Conservation (phyloP, 2,329 filamentous ascomycete species). For the Nothophaeocryptopus gaeumannii region DNA sequence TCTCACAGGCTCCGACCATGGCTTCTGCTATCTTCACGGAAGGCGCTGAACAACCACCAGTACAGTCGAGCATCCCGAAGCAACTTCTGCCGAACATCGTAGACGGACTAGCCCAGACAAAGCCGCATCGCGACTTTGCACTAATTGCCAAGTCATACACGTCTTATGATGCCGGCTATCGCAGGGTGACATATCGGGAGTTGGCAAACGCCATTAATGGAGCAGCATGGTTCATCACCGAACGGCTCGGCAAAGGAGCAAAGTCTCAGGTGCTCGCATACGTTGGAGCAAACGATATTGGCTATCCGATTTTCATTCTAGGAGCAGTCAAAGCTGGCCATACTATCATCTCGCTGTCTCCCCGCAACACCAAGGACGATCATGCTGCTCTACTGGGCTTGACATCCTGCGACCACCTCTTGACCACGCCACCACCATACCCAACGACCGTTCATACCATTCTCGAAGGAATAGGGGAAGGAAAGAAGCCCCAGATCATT, state of each 20-base stretch:
- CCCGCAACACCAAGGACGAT: slow-evolving; percentile 1
- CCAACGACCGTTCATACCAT: neutral
- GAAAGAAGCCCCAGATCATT: neutral
- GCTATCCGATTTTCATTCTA: slow-evolving; percentile 6
- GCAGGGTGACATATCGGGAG: slow-evolving; percentile 5
- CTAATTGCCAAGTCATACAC: neutral
- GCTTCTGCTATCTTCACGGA: too few species aligned
- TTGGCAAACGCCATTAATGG: slow-evolving; percentile 13
- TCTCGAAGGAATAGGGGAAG: too few species aligned
- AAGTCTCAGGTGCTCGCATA: slow-evolving; percentile 1
- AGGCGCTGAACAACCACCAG: too few species aligned
- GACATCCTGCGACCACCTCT: slow-evolving; percentile 2
- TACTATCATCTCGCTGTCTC: slow-evolving; percentile 7
- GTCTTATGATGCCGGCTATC: slow-evolving; percentile 1
- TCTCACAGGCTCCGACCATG: too few species aligned
- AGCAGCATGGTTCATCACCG: slow-evolving; percentile 3
- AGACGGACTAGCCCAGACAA: too few species aligned
- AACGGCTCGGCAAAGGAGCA: neutral
- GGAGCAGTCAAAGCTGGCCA: slow-evolving; percentile 12
- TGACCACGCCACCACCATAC: neutral
- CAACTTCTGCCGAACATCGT: too few species aligned
- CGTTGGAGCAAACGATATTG: slow-evolving; percentile 4
- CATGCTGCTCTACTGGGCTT: neutral
- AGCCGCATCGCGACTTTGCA: too few species aligned
- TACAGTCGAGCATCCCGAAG: too few species aligned